Conservation (phyloP, 2,329 filamentous ascomycete species). For the Colletotrichum agaves region DNA sequence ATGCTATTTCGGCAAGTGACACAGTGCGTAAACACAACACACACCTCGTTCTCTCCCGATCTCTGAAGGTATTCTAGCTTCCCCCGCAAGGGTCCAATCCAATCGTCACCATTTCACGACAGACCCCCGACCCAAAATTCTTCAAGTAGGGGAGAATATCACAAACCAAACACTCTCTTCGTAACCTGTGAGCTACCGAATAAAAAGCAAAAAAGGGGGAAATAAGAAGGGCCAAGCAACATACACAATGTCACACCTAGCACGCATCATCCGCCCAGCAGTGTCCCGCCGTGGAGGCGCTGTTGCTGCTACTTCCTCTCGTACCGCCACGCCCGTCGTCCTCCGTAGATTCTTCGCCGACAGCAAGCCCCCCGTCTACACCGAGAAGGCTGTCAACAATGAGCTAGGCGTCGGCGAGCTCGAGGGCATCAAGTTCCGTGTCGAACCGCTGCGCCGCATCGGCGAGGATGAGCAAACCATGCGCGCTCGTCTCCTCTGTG, state of each 20-base stretch:
- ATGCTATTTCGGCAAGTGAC: too few species aligned
- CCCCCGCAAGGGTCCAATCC: too few species aligned
- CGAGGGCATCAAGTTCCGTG: slow-evolving; percentile 84
- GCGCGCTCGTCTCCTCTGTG: slow-evolving; percentile 82
- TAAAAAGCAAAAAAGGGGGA: too few species aligned
- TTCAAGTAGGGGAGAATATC: too few species aligned
- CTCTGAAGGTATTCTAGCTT: too few species aligned
- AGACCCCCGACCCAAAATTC: too few species aligned
- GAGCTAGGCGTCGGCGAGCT: slow-evolving; percentile 89
- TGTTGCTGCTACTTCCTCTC: slow-evolving; percentile 37
- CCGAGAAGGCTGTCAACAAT: slow-evolving; percentile 33
- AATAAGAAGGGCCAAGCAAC: neutral
- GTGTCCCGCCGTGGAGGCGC: slow-evolving; percentile 29
- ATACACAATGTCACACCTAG: slow-evolving; percentile 28
- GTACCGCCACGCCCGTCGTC: slow-evolving; percentile 22
- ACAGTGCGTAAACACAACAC: too few species aligned
- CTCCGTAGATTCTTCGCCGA: slow-evolving; percentile 33
- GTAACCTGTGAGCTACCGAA: too few species aligned
- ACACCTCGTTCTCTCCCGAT: too few species aligned
- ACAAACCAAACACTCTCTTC: too few species aligned
- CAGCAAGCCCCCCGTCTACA: slow-evolving; percentile 42
- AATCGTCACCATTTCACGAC: too few species aligned
- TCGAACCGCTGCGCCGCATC: slow-evolving; percentile 86
- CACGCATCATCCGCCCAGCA: slow-evolving; percentile 39
- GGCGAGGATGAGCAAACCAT: slow-evolving; percentile 89